These are phyloP conservation scores for Zea mays DNA, from an alignment of 176 grass and related monocot species.

Conservation along the genomic window Zm-B73-REFERENCE-NAM-5.0 NC_050104.1:156447501-156448000, in stretches of 20 bases:
- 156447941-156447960: conserved; percentile 27
- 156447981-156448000: conserved; percentile 24
- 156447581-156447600: conserved; percentile 50
- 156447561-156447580: conserved; percentile 18
- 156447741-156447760: conserved; percentile 41
- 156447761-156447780: conserved; percentile 24
- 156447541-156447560: conserved; percentile 34
- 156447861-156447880: neutral
- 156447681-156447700: conserved; percentile 66
- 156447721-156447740: conserved; percentile 59
- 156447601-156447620: conserved; percentile 66
- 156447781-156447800: neutral
- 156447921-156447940: neutral
- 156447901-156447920: conserved; percentile 11
- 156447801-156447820: neutral
- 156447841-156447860: neutral
- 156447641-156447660: conserved; percentile 8
- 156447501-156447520: conserved; percentile 47
- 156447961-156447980: conserved; percentile 28
- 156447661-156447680: conserved; percentile 56
- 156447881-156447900: neutral
- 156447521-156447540: conserved; percentile 60
- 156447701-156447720: conserved; percentile 58
- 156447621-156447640: neutral
- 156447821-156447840: neutral